Conservation (phyloP, 2,329 filamentous ascomycete species). For the Gliomastix tumulicola region DNA sequence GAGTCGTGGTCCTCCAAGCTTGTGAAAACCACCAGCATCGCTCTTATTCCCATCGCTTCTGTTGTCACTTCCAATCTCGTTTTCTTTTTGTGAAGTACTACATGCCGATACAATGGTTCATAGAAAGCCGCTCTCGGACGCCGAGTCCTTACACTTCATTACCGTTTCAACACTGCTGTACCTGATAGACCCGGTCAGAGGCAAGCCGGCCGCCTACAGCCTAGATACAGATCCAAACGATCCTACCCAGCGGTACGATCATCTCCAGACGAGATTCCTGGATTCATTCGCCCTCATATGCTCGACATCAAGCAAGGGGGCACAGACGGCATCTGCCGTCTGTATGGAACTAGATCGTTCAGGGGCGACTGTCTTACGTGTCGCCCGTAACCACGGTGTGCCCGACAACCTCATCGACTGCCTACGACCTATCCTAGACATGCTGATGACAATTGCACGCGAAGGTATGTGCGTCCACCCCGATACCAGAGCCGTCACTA, state of each 20-base stretch:
- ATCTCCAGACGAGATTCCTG: background rate
- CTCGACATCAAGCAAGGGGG: background rate
- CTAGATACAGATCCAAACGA: background rate
- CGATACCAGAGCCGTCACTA: too few relatives aligned
- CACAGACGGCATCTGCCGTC: background rate
- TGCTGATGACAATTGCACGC: background rate
- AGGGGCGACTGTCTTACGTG: background rate
- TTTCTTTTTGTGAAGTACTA: too few relatives aligned
- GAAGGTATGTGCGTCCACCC: background rate
- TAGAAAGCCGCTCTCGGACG: too few relatives aligned
- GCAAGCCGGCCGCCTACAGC: background rate
- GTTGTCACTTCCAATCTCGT: too few relatives aligned
- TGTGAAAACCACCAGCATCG: too few relatives aligned
- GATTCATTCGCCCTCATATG: background rate
- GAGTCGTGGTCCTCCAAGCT: too few relatives aligned
- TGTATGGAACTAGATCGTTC: background rate
- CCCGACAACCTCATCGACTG: background rate
- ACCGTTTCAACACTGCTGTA: background rate
- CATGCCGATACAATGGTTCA: too few relatives aligned
- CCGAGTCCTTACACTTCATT: too few relatives aligned
- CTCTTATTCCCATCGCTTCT: too few relatives aligned
- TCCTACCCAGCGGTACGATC: too few relatives aligned
- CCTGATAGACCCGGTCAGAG: background rate
- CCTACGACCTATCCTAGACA: background rate
- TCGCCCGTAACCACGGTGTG: background rate